These are phyloP conservation scores for Aspergillus felis DNA, from an alignment of 2,329 filamentous ascomycete species.

Conservation along the genomic window DNA sequence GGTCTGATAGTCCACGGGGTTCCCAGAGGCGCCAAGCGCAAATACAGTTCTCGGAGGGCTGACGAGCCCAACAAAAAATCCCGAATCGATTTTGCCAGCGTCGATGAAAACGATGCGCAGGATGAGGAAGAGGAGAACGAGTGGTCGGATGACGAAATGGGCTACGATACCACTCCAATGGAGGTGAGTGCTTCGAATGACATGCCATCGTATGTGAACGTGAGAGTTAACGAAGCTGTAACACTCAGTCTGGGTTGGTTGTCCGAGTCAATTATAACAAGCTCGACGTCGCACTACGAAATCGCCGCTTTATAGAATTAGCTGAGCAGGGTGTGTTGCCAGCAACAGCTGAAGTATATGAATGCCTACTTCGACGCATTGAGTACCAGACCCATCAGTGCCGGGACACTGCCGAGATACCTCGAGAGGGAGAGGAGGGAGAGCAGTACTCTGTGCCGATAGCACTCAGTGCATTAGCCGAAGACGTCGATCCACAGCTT, in stretches of 20 bases:
- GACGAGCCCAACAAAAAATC: conserved; percentile 17
- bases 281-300: conserved; percentile 76
- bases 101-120: conserved; percentile 25
- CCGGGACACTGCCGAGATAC: conserved; percentile 42
- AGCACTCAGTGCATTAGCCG: conserved; percentile 30
- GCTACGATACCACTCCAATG: conserved; percentile 32
- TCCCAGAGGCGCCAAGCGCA: conserved; percentile 33
- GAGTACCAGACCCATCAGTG: conserved; percentile 67
- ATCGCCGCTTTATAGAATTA: conserved; percentile 69
- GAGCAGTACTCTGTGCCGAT: conserved; percentile 37
- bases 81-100: conserved; percentile 23
- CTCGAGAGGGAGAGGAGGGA: conserved; percentile 40
- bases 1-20: conserved; percentile 29
- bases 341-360: conserved; percentile 74
- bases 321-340: conserved; percentile 67
- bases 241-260: conserved; percentile 61
- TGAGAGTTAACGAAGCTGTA: conserved; percentile 8
- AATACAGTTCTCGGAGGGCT: conserved; percentile 17
- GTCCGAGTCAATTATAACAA: conserved; percentile 82
- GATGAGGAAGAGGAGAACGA: conserved; percentile 32
- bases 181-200: conserved; percentile 27
- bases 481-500: conserved; percentile 35
- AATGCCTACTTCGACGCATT: conserved; percentile 64
- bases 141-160: conserved; percentile 34
- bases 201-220: conserved; percentile 3